These are phyloP conservation scores for Tranzscheliella williamsii DNA, from an alignment of 1,284 basidiomycete genomes.

Conservation along the genomic window DNA sequence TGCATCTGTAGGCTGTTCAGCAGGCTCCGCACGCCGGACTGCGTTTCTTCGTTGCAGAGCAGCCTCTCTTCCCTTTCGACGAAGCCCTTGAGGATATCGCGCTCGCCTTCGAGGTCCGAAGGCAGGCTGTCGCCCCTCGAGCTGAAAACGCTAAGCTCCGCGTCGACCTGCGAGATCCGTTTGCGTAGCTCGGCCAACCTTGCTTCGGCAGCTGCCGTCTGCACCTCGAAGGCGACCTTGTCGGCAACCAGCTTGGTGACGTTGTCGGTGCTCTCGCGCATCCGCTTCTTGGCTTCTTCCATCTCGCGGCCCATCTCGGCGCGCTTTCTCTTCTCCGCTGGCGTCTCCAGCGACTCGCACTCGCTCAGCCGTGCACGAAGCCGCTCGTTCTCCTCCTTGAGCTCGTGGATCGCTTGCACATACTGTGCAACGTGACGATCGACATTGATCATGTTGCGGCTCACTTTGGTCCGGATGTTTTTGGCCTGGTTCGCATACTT, in stretches of 20 bases:
- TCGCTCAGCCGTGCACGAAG: conserved; percentile 81
- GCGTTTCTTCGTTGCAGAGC: conserved; percentile 69
- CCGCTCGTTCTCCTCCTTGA: conserved; percentile 79
- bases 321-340: conserved; percentile 68
- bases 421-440: conserved; percentile 61
- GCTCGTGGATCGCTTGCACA: conserved; percentile 86
- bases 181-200: conserved; percentile 71
- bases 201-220: conserved; percentile 74
- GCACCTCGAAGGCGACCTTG: conserved; percentile 71
- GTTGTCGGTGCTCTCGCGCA: conserved; percentile 67
- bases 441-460: conserved; percentile 59
- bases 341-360: conserved; percentile 57
- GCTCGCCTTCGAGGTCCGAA: conserved; percentile 72
- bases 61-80: conserved; percentile 73
- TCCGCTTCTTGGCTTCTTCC: conserved; percentile 71
- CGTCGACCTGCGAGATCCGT: conserved; percentile 72
- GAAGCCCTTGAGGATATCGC: conserved; percentile 71
- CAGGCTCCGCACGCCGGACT: conserved; percentile 70
- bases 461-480: conserved; percentile 60
- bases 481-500: conserved; percentile 61
- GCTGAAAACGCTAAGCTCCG: conserved; percentile 13
- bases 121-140: conserved; percentile 21
- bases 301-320: conserved; percentile 66
- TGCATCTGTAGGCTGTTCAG: conserved; percentile 78
- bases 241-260: conserved; percentile 60